These are phyloP conservation scores for Zymoseptoria brevis DNA, from an alignment of 2,329 filamentous ascomycete species.

Conservation along the genomic window DNA sequence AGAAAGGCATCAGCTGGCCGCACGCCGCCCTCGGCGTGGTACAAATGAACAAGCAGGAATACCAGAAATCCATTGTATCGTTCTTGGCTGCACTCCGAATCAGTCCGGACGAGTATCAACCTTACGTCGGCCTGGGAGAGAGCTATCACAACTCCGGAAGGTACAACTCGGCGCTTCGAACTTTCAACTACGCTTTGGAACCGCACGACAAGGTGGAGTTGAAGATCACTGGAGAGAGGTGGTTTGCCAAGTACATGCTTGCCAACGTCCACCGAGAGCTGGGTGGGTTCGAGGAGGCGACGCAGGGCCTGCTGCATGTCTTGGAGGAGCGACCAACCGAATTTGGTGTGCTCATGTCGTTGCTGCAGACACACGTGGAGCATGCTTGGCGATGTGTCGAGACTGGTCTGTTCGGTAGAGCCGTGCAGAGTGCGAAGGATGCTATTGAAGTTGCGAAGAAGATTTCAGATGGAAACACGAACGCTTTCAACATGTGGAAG, in stretches of 20 bases:
- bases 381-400: conserved; percentile 69
- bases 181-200: conserved; percentile 75
- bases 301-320: conserved; percentile 67
- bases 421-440: conserved; percentile 60
- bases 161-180: conserved; percentile 88
- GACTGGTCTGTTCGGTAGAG: conserved; percentile 78
- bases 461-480: conserved; percentile 53
- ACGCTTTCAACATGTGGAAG: conserved; percentile 94
- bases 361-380: conserved; percentile 83
- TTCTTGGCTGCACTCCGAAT: conserved; percentile 86
- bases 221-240: conserved; percentile 59
- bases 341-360: conserved; percentile 76
- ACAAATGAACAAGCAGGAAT: conserved; percentile 89
- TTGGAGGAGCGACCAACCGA: conserved; percentile 61
- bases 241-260: conserved; percentile 96
- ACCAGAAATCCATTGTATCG: conserved; percentile 76
- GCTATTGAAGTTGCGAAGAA: conserved; percentile 60
- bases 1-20: conserved; percentile 90
- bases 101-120: conserved; percentile 80
- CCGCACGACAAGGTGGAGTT: conserved; percentile 56
- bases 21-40: conserved; percentile 89
- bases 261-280: conserved; percentile 90
- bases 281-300: conserved; percentile 79
- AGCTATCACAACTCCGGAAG: conserved; percentile 91
- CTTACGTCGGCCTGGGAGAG: conserved; percentile 93